Evolutionary conservation across 2,329 filamentous ascomycete species (phyloP).

Genomic region (Colletotrichum limetticola): DNA sequence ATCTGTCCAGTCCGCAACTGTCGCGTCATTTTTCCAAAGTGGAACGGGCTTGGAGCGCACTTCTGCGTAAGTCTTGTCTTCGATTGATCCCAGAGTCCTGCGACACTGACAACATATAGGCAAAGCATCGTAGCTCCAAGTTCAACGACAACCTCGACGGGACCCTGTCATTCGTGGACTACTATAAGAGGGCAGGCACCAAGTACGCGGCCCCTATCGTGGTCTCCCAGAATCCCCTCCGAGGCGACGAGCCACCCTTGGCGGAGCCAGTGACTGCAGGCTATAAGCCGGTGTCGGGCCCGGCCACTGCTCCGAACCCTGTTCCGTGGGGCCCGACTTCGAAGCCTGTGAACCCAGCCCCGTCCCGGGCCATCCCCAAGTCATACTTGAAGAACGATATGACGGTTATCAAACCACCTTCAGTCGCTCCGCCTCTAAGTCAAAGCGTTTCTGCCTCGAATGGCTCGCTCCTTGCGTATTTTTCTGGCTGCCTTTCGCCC

Average conservation of each 20-base stretch:
- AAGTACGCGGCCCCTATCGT: constrained; percentile 36
- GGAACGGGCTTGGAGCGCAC: constrained; percentile 37
- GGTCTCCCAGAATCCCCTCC: constrained; percentile 39
- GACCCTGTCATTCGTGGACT: constrained; percentile 46
- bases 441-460: too few relatives aligned
- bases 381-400: too few relatives aligned
- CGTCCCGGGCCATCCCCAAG: too few relatives aligned
- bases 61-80: constrained; percentile 35
- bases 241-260: constrained; percentile 37
- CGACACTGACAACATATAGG: constrained; percentile 28
- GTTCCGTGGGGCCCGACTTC: not conserved
- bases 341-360: not conserved
- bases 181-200: constrained; percentile 1
- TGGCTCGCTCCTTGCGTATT: not conserved
- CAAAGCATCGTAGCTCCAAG: constrained; percentile 31
- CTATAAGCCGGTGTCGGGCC: not conserved
- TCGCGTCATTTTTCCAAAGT: constrained; percentile 40
- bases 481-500: not conserved
- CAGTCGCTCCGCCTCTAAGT: too few relatives aligned
- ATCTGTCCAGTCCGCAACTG: constrained; percentile 53
- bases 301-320: not conserved
- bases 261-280: not conserved
- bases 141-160: constrained; percentile 56
- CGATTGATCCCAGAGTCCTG: not conserved
- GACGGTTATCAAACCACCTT: too few relatives aligned